A percentile compares a stretch with the other conserved stretches of the same genome.
Evolutionary conservation across 2,329 filamentous ascomycete species (phyloP).

Genomic region (Fusarium acutatum): DNA sequence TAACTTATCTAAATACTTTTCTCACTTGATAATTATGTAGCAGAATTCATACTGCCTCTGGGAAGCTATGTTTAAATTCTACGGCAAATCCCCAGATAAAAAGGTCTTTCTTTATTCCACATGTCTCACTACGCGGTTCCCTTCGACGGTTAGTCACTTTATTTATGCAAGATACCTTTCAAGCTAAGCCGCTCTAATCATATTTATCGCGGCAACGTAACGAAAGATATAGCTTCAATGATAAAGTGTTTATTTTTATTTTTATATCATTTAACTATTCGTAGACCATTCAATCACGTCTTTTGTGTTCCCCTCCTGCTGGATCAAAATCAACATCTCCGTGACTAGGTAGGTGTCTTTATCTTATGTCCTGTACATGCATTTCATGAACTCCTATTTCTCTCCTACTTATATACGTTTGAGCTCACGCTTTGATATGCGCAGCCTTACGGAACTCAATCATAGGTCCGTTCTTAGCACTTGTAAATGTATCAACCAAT

Average conservation of each 20-base stretch:
- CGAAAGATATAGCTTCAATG: background rate
- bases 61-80: background rate
- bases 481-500: slow-evolving; percentile 77
- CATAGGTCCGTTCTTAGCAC: slow-evolving; percentile 75
- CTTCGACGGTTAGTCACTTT: background rate
- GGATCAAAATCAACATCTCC: background rate
- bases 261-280: background rate
- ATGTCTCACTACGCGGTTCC: background rate
- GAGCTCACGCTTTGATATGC: slow-evolving; percentile 8
- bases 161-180: background rate
- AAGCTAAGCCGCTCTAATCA: background rate
- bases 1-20: background rate
- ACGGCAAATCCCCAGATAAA: background rate
- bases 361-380: background rate
- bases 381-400: background rate
- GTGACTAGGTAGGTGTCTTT: background rate
- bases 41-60: background rate
- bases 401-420: background rate
- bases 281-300: background rate
- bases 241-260: background rate
- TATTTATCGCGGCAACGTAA: too few species aligned
- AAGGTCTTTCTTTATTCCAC: background rate
- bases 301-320: background rate
- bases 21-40: too few species aligned
- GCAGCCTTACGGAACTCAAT: slow-evolving; percentile 63